A percentile compares a stretch with the other conserved stretches of the same genome.
Conservation (phyloP, 2,329 filamentous ascomycete species). For the Pseudogymnoascus destructans region DNA sequence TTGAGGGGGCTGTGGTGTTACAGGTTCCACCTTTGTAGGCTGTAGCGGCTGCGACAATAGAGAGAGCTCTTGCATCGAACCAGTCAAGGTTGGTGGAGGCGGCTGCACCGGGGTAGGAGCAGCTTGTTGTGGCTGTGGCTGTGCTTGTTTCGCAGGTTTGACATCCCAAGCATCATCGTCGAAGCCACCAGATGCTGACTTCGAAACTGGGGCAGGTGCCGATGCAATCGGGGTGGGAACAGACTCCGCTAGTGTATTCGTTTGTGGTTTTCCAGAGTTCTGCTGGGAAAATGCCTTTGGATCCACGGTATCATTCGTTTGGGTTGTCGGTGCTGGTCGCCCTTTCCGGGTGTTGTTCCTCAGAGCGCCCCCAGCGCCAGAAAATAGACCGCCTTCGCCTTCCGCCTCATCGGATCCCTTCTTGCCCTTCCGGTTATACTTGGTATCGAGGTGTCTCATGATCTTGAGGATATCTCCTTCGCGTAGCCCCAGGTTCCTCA, state of each 20-base stretch:
- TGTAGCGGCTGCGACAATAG: conserved; percentile 46
- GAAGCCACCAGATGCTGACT: conserved; percentile 50
- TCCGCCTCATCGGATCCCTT: conserved; percentile 41
- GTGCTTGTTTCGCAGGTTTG: conserved; percentile 57
- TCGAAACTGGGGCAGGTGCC: conserved; percentile 31
- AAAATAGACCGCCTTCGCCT: conserved; percentile 65
- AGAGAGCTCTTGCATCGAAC: conserved; percentile 57
- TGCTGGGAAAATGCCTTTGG: conserved; percentile 68
- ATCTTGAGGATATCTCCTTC: conserved; percentile 95
- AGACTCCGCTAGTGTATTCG: conserved; percentile 28
- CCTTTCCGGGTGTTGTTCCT: conserved; percentile 92
- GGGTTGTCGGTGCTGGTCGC: conserved; percentile 72
- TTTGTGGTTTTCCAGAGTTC: conserved; percentile 31
- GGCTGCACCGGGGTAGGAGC: conserved; percentile 29
- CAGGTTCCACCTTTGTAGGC: conserved; percentile 33
- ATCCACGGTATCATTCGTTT: conserved; percentile 76
- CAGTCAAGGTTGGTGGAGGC: conserved; percentile 44
- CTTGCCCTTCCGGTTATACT: conserved; percentile 54
- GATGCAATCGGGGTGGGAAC: conserved; percentile 34
- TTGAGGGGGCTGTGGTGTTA: conserved; percentile 24
- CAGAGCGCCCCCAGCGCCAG: conserved; percentile 78
- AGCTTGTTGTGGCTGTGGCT: conserved; percentile 29
- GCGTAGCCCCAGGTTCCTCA: conserved; percentile 82
- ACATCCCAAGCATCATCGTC: conserved; percentile 97
- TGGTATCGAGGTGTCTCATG: conserved; percentile 75